A percentile compares a stretch with the other conserved stretches of the same genome.
These are phyloP conservation scores for Drechmeria coniospora DNA, from an alignment of 2,329 filamentous ascomycete species.

Conservation along the genomic window DNA sequence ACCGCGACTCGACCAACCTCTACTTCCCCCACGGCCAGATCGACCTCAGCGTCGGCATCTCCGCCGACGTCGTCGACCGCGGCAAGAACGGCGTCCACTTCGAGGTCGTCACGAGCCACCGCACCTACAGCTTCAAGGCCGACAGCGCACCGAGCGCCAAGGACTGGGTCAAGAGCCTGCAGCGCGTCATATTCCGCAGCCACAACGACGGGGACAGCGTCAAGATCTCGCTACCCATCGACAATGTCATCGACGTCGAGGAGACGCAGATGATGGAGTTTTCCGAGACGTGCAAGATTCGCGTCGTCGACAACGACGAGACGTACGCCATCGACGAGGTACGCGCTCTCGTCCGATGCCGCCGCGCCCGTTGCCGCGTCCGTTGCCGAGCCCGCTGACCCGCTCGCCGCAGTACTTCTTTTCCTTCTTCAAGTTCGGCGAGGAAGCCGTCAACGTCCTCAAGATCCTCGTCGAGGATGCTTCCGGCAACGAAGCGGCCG, in stretches of 20 bases:
- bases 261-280: constrained; percentile 83
- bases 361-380: too few relatives aligned
- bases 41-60: constrained; percentile 81
- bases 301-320: constrained; percentile 85
- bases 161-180: constrained; percentile 90
- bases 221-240: constrained; percentile 82
- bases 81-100: constrained; percentile 68
- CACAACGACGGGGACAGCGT: constrained; percentile 96
- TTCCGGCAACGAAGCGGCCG: constrained; percentile 17
- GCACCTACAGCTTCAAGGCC: constrained; percentile 75
- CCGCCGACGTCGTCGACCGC: constrained; percentile 62
- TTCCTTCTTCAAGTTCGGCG: constrained; percentile 78
- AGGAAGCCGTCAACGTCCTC: constrained; percentile 68
- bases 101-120: constrained; percentile 64
- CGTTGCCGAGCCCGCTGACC: too few relatives aligned
- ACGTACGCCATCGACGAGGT: constrained; percentile 92
- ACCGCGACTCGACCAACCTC: constrained; percentile 63
- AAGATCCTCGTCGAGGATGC: constrained; percentile 56
- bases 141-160: constrained; percentile 79
- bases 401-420: constrained; percentile 89
- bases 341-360: too few relatives aligned
- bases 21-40: constrained; percentile 91
- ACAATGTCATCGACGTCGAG: constrained; percentile 83
- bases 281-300: constrained; percentile 84
- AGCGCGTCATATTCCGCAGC: constrained; percentile 87